Evolutionary conservation across 2,329 filamentous ascomycete species (phyloP), one percentile per base, ranked within the genome.

Genomic region (Fusarium ambrosium): DNA sequence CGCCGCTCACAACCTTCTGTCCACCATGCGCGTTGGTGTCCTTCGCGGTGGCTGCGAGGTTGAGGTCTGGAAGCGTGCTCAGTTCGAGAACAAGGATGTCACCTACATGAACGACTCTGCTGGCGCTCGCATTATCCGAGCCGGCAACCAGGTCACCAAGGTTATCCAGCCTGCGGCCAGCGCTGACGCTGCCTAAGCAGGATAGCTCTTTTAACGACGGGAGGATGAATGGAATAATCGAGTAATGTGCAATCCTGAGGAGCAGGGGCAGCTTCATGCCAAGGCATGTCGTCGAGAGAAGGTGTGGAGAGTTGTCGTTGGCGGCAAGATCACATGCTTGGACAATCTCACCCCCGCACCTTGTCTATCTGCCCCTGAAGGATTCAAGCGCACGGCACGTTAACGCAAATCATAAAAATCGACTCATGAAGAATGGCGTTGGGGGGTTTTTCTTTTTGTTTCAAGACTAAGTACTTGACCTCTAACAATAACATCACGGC

Each of bases 51-150:
- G 94, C 51, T 95, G 93, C 82, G 94, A 97, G 83, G 94, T 97
- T 32, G 94, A 97, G 88, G 95, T 97, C 84, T 97, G 94, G 94
- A 97, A 97, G 90, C 92, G 94, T 48, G 91, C 93, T 66, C 93
- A 95, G 83, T 90, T 92, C 79, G 93, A 95, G 85, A 94, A 93
- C 87, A 95, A 96, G 87, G 94, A 95, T 78, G 89, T 94, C 68
- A 91, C 92, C 68, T 92, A 93, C 76, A 90, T 94, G 82, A 95
- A 94, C 82, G 95, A 98, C 82, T 93, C 92, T 18, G 87, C 91
- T 64, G 95, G 95, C 61, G 90, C 94, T 83, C 92, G 93, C 74
- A 95, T 98, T 78, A 90, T 97, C 80, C 93, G 95, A 74, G 95
- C 95, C 75, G 95, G 95, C 64, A 88, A 91, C 79, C 95, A 98